Evolutionary conservation across 106 monocot species (phyloP).

Genomic region (Hemerocallis citrina): DNA sequence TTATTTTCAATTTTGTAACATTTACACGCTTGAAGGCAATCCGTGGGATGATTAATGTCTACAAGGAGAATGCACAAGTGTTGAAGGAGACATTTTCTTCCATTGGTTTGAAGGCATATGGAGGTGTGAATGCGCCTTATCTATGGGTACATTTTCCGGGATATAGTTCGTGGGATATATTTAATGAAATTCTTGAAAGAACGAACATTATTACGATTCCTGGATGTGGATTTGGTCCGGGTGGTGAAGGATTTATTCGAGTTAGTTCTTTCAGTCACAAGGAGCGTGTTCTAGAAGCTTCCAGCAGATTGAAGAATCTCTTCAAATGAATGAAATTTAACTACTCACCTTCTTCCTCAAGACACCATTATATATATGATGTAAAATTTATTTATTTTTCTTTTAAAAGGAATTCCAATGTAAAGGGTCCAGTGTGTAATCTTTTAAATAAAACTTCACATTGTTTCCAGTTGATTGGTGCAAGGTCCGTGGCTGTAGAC

Average conservation of each 20-base stretch:
- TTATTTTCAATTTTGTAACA: background rate
- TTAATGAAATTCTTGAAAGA: constrained; percentile 71
- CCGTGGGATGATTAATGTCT: constrained; percentile 23
- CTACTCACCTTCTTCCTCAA: too few relatives aligned
- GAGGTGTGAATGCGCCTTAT: constrained; percentile 70
- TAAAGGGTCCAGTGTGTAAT: too few relatives aligned
- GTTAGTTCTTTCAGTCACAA: constrained; percentile 43
- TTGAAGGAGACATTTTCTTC: constrained; percentile 42
- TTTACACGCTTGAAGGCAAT: constrained; percentile 23
- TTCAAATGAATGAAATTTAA: constrained; percentile 29
- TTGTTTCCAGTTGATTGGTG: too few relatives aligned
- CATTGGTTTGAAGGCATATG: constrained; percentile 46
- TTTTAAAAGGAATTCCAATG: too few relatives aligned
- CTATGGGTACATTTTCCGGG: constrained; percentile 83
- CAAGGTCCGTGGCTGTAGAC: too few relatives aligned
- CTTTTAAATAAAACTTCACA: too few relatives aligned
- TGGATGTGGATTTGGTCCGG: constrained; percentile 76
- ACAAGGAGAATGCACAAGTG: constrained; percentile 52
- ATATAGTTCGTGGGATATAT: constrained; percentile 65
- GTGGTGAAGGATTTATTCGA: constrained; percentile 73
- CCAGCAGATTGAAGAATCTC: constrained; percentile 24
- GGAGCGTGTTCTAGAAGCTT: constrained; percentile 45
- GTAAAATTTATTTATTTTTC: too few relatives aligned
- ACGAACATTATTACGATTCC: constrained; percentile 67
- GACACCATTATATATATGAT: too few relatives aligned